phyloP scores from a whole-genome alignment of 2,329 filamentous ascomycete species.

The Cercospora brassicicola region DNA sequence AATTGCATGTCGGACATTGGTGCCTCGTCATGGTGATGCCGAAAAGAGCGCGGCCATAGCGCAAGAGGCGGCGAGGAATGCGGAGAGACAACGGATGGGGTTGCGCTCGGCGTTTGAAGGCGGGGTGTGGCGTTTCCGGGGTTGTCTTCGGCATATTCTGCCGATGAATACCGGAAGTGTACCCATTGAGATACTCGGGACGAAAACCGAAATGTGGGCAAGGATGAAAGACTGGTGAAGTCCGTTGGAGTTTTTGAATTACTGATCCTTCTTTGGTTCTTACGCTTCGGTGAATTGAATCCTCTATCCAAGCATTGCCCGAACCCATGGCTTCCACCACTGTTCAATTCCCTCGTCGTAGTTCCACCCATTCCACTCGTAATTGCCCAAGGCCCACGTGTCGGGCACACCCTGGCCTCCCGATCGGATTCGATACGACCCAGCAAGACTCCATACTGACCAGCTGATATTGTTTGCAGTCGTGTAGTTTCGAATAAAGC shows the following conservation, averaged over 20 bases:
- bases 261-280: neutral
- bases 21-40: conserved; percentile 1
- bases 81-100: neutral
- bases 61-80: neutral
- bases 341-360: conserved; percentile 49
- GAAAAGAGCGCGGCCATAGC: neutral
- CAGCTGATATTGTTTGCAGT: conserved; percentile 49
- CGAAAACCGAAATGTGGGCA: neutral
- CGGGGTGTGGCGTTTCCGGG: neutral
- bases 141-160: neutral
- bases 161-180: neutral
- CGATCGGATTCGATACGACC: conserved; percentile 49
- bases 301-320: conserved; percentile 5
- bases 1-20: conserved; percentile 16
- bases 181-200: neutral
- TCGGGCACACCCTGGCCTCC: conserved; percentile 51
- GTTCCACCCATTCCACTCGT: conserved; percentile 52
- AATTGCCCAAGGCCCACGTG: conserved; percentile 52
- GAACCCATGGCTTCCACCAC: conserved; percentile 55
- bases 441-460: conserved; percentile 54
- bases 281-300: neutral
- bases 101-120: conserved; percentile 3
- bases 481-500: conserved; percentile 50
- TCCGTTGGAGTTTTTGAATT: neutral
- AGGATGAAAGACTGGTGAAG: neutral